Evolutionary conservation across 148 eudicot species (phyloP), one percentile per base, ranked within the genome.

Genomic region (Pouteria glomerata): DNA sequence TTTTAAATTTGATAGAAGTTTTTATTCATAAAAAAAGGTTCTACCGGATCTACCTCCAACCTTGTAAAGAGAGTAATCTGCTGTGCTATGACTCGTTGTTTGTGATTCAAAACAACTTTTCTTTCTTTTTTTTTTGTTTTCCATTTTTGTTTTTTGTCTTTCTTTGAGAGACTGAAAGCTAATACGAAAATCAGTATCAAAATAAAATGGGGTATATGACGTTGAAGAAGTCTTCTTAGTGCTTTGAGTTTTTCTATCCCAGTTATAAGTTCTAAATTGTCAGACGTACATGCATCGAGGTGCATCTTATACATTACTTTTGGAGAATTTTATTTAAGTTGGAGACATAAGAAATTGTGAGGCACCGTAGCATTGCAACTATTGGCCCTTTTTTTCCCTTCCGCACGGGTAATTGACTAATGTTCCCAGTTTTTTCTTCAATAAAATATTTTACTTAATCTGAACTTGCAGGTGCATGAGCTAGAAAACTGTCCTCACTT

Each of bases 401-500:
- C 19, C 8, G 29, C 52, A 26, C 15, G 53, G 26, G 1, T 47
- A 41, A 47, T 42, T 63, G 48, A 12, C 23, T 70, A 23, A 26
- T 37, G 27, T 27, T 70, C 50, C 63, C n/a, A 8, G 15, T n/a
- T 71, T 57, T 39, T 30, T n/a, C n/a, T 56, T 56, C 26, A 2
- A 56, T 62, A 6, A 24, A 11, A 24, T 60, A 13, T 23, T 50
- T 51, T 29, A 13, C 14, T 45, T 11, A 37, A 66, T 56, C 29
- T 66, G 66, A n/a, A 39, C 27, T 58, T 69, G 60, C 77, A 95
- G 99, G 99, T 95, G 26, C 89, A 97, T 50, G 99, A 89, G 77
- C 79, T 89, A 30, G 99, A 95, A 68, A 86, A 95, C 67, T 63
- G 82, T 77, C 97, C 92, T 1, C 57, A 82, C 42, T 95, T 82